Percentiles rank a stretch among this genome's conserved stretches.
These are phyloP conservation scores for Arctium lappa DNA, from an alignment of 129 eudicot genomes.

Conservation along the genomic window DNA sequence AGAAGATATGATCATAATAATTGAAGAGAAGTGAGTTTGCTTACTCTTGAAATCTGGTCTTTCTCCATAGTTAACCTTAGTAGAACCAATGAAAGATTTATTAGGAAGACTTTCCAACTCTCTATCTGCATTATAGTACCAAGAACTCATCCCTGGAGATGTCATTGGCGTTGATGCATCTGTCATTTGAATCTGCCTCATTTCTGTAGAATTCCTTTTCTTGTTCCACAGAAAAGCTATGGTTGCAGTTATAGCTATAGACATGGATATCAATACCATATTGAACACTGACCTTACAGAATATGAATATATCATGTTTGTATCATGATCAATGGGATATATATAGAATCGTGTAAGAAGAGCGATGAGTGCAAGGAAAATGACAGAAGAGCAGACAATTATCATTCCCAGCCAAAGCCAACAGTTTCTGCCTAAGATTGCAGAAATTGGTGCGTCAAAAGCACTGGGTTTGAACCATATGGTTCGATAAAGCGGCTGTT, in stretches of 20 bases:
- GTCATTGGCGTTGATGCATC: constrained; percentile 37
- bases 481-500: constrained; percentile 30
- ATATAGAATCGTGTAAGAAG: constrained; percentile 31
- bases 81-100: constrained; percentile 27
- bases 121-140: constrained; percentile 40
- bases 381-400: constrained; percentile 23
- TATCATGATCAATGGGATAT: constrained; percentile 39
- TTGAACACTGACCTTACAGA: constrained; percentile 24
- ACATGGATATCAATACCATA: constrained; percentile 37
- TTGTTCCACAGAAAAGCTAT: constrained; percentile 55
- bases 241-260: constrained; percentile 35
- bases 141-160: constrained; percentile 41
- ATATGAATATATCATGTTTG: constrained; percentile 36
- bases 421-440: constrained; percentile 36
- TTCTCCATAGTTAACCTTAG: constrained; percentile 41
- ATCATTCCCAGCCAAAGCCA: constrained; percentile 50
- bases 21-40: constrained; percentile 4
- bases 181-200: constrained; percentile 34
- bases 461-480: constrained; percentile 42
- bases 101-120: constrained; percentile 57
- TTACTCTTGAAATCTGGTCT: constrained; percentile 63
- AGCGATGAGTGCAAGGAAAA: constrained; percentile 28
- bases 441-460: constrained; percentile 41
- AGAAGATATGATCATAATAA: not conserved
- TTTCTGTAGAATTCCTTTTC: constrained; percentile 29